These are phyloP conservation scores for Daldinia caldariorum DNA, from an alignment of 495 filamentous ascomycete species.

Conservation along the genomic window DNA sequence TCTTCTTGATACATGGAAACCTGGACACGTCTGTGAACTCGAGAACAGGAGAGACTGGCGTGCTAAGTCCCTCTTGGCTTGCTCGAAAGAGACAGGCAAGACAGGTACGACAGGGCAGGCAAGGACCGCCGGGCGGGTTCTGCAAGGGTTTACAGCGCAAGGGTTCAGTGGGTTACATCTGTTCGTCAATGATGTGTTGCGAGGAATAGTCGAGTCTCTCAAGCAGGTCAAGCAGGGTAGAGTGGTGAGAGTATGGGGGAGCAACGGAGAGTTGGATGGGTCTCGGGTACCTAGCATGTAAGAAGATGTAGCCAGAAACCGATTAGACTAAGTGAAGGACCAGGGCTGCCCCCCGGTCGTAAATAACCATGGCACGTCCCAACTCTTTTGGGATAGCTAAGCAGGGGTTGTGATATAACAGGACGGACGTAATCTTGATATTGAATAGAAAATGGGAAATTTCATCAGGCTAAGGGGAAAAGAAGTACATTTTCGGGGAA, in stretches of 20 bases:
- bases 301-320: slow-evolving; percentile 47
- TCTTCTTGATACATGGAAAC: slow-evolving; percentile 58
- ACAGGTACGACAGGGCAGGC: slow-evolving; percentile 46
- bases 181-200: slow-evolving; percentile 56
- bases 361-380: slow-evolving; percentile 40
- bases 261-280: slow-evolving; percentile 47
- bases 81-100: slow-evolving; percentile 48
- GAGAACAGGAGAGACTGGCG: slow-evolving; percentile 53
- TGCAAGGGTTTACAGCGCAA: slow-evolving; percentile 50
- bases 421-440: slow-evolving; percentile 48
- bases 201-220: slow-evolving; percentile 42
- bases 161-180: slow-evolving; percentile 58
- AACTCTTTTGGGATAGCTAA: slow-evolving; percentile 47
- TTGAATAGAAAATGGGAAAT: slow-evolving; percentile 21
- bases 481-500: slow-evolving; percentile 13
- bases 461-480: slow-evolving; percentile 12
- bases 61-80: slow-evolving; percentile 58
- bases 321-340: slow-evolving; percentile 42
- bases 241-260: slow-evolving; percentile 46
- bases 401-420: slow-evolving; percentile 50
- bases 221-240: slow-evolving; percentile 25
- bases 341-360: slow-evolving; percentile 46
- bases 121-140: slow-evolving; percentile 49
- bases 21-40: slow-evolving; percentile 58
- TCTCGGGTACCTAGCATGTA: slow-evolving; percentile 45